These are phyloP conservation scores for Wallacemonas sp. DNA, from an alignment of 208 protist species.

Conservation along the genomic window DNA sequence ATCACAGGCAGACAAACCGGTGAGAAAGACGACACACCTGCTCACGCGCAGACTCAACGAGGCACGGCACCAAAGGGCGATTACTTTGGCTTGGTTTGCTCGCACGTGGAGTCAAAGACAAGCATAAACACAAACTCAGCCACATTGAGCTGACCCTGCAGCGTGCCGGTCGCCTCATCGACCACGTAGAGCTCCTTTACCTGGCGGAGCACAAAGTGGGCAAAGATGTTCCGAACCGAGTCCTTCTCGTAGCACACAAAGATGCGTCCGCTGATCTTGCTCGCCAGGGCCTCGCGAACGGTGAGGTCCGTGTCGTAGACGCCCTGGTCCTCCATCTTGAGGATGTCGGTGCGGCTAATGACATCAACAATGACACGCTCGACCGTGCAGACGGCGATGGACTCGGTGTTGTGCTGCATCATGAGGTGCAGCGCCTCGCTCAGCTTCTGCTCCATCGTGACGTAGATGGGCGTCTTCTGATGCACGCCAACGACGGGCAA, in stretches of 20 bases:
- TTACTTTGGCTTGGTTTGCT: constrained; percentile 8
- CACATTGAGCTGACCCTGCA: constrained; percentile 79
- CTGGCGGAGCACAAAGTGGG: constrained; percentile 80
- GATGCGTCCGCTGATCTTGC: constrained; percentile 48
- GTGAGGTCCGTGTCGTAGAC: constrained; percentile 85
- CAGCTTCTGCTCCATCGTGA: constrained; percentile 74
- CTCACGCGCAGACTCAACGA: too few relatives aligned
- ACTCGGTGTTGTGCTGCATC: constrained; percentile 68
- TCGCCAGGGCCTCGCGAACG: constrained; percentile 71
- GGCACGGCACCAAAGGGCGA: too few relatives aligned
- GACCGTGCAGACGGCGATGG: constrained; percentile 62
- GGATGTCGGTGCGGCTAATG: constrained; percentile 78
- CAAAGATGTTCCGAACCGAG: constrained; percentile 77
- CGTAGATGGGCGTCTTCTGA: constrained; percentile 48
- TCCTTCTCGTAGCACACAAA: constrained; percentile 82
- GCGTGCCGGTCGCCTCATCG: constrained; percentile 64
- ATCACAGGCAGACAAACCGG: too few relatives aligned
- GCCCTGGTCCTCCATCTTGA: constrained; percentile 89
- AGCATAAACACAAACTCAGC: constrained; percentile 78
- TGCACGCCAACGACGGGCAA: constrained; percentile 65
- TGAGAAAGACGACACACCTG: too few relatives aligned
- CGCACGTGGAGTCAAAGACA: constrained; percentile 49
- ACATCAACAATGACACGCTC: constrained; percentile 73
- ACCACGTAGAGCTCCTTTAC: constrained; percentile 89
- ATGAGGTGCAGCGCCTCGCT: constrained; percentile 72